Conservation (phyloP, 257 asterid species). For the Leonotis leonurus region DNA sequence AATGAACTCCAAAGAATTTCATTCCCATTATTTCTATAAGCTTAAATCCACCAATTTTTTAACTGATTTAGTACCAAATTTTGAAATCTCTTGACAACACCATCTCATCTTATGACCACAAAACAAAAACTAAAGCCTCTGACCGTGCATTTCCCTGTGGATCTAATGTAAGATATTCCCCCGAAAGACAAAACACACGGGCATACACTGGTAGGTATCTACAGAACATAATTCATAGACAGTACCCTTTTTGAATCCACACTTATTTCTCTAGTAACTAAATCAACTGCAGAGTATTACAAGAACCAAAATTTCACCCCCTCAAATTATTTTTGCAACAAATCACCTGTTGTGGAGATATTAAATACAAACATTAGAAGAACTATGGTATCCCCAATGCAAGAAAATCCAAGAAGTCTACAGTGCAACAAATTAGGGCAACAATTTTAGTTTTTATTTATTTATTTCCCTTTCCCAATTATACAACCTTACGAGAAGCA, state of each 20-base stretch:
- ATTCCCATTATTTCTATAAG: too few relatives aligned
- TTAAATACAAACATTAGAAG: not conserved
- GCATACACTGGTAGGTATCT: not conserved
- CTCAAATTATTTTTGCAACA: not conserved
- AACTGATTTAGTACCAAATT: too few relatives aligned
- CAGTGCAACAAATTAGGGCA: slow-evolving; percentile 10
- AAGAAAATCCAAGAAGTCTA: not conserved
- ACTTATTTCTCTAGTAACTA: not conserved
- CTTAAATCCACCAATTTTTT: too few relatives aligned
- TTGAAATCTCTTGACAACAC: too few relatives aligned
- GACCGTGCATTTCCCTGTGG: not conserved
- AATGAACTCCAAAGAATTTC: too few relatives aligned
- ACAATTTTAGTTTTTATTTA: too few relatives aligned
- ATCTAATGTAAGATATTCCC: not conserved
- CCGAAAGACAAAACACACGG: not conserved
- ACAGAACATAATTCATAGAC: not conserved
- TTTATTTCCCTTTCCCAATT: not conserved
- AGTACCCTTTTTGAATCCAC: not conserved
- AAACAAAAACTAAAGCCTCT: too few relatives aligned
- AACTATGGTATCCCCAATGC: not conserved
- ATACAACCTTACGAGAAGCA: not conserved
- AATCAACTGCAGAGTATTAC: not conserved
- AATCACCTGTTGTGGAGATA: not conserved
- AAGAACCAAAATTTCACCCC: not conserved
- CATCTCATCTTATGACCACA: too few relatives aligned